Evolutionary conservation across 768 basidiomycete species (phyloP).

Genomic region (Dacryopinax primogenitus): DNA sequence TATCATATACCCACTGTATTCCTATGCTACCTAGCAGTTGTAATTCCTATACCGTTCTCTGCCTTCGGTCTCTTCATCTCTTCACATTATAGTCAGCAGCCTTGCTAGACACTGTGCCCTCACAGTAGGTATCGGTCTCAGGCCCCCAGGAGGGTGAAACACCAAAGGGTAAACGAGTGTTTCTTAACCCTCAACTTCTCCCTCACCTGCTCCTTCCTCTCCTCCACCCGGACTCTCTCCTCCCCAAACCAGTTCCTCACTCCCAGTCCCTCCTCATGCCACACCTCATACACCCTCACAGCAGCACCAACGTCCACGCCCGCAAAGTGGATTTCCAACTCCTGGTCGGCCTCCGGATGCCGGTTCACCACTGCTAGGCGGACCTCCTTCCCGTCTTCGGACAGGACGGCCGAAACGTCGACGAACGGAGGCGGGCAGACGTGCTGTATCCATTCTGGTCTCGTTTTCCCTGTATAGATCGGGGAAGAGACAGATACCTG

Average conservation of each 20-base stretch:
- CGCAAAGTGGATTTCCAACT: conserved; percentile 31
- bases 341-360: conserved; percentile 30
- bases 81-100: too few relatives aligned
- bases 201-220: conserved; percentile 27
- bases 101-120: too few relatives aligned
- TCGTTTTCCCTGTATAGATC: conserved; percentile 35
- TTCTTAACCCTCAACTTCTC: conserved; percentile 32
- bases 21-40: neutral
- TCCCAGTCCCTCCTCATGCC: conserved; percentile 30
- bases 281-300: conserved; percentile 40
- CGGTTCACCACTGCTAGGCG: conserved; percentile 44
- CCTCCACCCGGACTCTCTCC: conserved; percentile 29
- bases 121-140: too few relatives aligned
- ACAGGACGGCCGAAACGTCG: conserved; percentile 38
- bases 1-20: neutral
- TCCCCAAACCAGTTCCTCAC: conserved; percentile 13
- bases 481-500: conserved; percentile 32
- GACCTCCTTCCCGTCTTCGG: conserved; percentile 28
- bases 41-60: neutral
- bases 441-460: conserved; percentile 40
- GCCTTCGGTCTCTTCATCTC: neutral
- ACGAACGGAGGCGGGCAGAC: conserved; percentile 35
- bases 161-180: conserved; percentile 32
- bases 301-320: conserved; percentile 17
- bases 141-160: neutral